These are phyloP conservation scores for Ilex aquifolium DNA, from an alignment of 257 asterid species.

Conservation along the genomic window DNA sequence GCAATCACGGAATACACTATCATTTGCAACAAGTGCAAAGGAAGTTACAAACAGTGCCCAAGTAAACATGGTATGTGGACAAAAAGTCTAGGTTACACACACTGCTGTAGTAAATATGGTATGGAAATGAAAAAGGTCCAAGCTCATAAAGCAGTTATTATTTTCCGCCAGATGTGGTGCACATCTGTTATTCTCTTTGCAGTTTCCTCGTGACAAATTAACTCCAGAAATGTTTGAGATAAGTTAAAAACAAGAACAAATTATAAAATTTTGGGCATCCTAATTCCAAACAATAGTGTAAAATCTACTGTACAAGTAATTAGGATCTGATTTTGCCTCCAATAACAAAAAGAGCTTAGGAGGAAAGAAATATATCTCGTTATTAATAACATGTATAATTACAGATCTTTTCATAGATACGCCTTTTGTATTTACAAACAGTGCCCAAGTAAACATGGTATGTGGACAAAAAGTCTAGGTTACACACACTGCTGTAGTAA, in stretches of 20 bases:
- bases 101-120: slow-evolving; percentile 95
- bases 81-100: neutral
- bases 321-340: neutral
- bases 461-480: too few species aligned
- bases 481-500: slow-evolving; percentile 79
- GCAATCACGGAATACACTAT: slow-evolving; percentile 84
- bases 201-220: too few species aligned
- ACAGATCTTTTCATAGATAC: too few species aligned
- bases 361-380: neutral
- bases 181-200: too few species aligned
- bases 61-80: slow-evolving; percentile 83
- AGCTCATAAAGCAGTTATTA: too few species aligned
- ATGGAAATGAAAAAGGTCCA: slow-evolving; percentile 9
- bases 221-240: too few species aligned
- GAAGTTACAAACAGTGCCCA: slow-evolving; percentile 85
- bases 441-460: too few species aligned
- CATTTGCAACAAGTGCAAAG: slow-evolving; percentile 90
- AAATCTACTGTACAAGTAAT: neutral
- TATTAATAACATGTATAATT: too few species aligned
- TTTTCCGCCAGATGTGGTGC: too few species aligned
- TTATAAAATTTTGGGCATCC: too few species aligned
- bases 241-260: too few species aligned
- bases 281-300: neutral
- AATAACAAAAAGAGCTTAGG: neutral
- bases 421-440: too few species aligned